Percentiles rank a stretch among this genome's conserved stretches.
phyloP scores from a whole-genome alignment of 768 basidiomycete species.

The Leccinum boreale region DNA sequence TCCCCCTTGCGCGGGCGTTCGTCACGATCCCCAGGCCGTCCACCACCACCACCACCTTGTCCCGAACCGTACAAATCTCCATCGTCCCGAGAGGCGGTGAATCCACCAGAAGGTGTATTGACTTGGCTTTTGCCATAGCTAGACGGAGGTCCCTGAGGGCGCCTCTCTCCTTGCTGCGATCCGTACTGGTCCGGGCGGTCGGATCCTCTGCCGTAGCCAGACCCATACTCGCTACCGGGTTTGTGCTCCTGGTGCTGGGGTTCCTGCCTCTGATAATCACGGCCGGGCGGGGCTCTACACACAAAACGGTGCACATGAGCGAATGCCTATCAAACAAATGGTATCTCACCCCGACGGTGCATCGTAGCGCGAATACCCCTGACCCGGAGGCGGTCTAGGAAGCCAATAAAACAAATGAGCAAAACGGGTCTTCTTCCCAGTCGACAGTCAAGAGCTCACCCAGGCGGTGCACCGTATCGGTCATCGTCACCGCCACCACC shows the following conservation, averaged over 20 bases:
- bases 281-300: constrained; percentile 7
- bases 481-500: neutral
- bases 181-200: constrained; percentile 15
- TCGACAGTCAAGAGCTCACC: constrained; percentile 4
- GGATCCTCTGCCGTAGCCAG: neutral
- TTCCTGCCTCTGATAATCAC: constrained; percentile 6
- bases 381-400: neutral
- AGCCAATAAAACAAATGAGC: neutral
- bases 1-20: constrained; percentile 15
- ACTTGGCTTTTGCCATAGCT: constrained; percentile 4
- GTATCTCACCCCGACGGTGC: constrained; percentile 11
- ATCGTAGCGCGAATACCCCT: constrained; percentile 9
- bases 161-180: constrained; percentile 4
- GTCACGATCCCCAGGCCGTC: neutral
- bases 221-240: neutral
- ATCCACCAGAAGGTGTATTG: constrained; percentile 17
- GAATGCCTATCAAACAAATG: neutral
- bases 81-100: constrained; percentile 8
- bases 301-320: neutral
- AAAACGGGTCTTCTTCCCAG: neutral
- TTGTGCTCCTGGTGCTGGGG: constrained; percentile 1
- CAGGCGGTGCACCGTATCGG: constrained; percentile 6
- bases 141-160: neutral
- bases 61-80: constrained; percentile 8
- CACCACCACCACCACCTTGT: constrained; percentile 2